phyloP scores from a whole-genome alignment of 192 early-diverging fungal genomes.

The Spizellomyces punctatus region DNA sequence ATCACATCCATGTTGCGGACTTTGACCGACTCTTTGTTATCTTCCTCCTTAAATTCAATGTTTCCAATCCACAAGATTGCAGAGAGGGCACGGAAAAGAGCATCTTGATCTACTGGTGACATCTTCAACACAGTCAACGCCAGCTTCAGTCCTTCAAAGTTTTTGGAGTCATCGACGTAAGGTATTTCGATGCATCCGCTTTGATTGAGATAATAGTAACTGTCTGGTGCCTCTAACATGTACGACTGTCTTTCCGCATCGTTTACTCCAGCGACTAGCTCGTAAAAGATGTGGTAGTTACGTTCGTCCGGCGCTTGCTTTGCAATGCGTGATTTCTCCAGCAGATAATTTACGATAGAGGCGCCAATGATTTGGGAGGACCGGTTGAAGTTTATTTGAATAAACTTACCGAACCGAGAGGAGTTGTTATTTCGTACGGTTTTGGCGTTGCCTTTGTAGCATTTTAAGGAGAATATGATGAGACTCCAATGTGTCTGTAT shows the following conservation, averaged over 20 bases:
- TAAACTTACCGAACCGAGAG: conserved; percentile 63
- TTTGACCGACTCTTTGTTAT: conserved; percentile 65
- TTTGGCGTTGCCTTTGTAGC: conserved; percentile 55
- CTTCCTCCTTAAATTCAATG: conserved; percentile 56
- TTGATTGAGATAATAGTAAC: conserved; percentile 50
- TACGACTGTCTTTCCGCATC: conserved; percentile 49
- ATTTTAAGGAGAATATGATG: not conserved
- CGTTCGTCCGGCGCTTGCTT: conserved; percentile 54
- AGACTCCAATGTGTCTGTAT: not conserved
- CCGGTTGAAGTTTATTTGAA: conserved; percentile 53
- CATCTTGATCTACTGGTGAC: conserved; percentile 65
- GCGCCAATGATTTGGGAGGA: conserved; percentile 54
- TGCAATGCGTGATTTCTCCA: conserved; percentile 59
- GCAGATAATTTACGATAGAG: conserved; percentile 58
- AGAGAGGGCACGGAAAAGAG: conserved; percentile 36
- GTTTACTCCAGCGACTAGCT: conserved; percentile 47
- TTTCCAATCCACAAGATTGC: conserved; percentile 54
- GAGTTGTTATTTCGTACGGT: conserved; percentile 63
- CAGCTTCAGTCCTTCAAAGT: conserved; percentile 74
- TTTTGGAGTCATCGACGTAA: conserved; percentile 47
- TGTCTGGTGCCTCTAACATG: conserved; percentile 30
- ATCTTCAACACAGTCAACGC: conserved; percentile 74
- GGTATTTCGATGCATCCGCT: conserved; percentile 56
- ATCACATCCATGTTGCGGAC: conserved; percentile 78
- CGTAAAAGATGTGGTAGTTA: conserved; percentile 64